These are phyloP conservation scores for Hirschioporus abietinus DNA, from an alignment of 768 basidiomycete genomes.

Conservation along the genomic window DNA sequence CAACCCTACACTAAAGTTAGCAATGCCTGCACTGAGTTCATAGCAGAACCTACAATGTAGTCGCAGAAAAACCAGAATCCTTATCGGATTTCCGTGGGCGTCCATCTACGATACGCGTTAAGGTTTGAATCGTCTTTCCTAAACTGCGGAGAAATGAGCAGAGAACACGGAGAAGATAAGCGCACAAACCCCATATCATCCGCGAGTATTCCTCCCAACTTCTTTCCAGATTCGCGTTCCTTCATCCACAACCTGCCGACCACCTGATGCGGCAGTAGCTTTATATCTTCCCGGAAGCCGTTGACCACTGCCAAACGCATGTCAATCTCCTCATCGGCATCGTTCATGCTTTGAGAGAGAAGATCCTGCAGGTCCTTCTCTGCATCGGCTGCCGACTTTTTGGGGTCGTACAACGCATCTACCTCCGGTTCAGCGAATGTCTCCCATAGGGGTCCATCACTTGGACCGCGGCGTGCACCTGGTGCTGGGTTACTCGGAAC, in stretches of 20 bases:
- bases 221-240: slow-evolving; percentile 73
- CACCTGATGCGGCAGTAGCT: slow-evolving; percentile 82
- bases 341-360: slow-evolving; percentile 53
- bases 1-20: slow-evolving; percentile 48
- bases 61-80: slow-evolving; percentile 63
- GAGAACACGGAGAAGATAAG: slow-evolving; percentile 4
- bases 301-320: slow-evolving; percentile 66
- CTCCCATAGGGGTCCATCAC: slow-evolving; percentile 20
- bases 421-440: slow-evolving; percentile 28
- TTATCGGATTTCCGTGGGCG: slow-evolving; percentile 64
- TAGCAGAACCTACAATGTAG: slow-evolving; percentile 54
- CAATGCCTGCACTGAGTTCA: background rate
- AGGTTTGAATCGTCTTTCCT: slow-evolving; percentile 88
- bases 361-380: slow-evolving; percentile 77
- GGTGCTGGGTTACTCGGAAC: background rate
- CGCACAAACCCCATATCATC: slow-evolving; percentile 78
- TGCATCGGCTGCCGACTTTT: slow-evolving; percentile 49
- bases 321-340: slow-evolving; percentile 46
- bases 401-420: slow-evolving; percentile 23
- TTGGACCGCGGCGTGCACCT: background rate
- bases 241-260: slow-evolving; percentile 85
- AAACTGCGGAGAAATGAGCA: slow-evolving; percentile 37
- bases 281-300: slow-evolving; percentile 68
- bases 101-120: slow-evolving; percentile 83
- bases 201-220: slow-evolving; percentile 82